A percentile compares a stretch with the other conserved stretches of the same genome.
Evolutionary conservation across 1,284 basidiomycete species (phyloP).

Genomic region (Grifola frondosa): DNA sequence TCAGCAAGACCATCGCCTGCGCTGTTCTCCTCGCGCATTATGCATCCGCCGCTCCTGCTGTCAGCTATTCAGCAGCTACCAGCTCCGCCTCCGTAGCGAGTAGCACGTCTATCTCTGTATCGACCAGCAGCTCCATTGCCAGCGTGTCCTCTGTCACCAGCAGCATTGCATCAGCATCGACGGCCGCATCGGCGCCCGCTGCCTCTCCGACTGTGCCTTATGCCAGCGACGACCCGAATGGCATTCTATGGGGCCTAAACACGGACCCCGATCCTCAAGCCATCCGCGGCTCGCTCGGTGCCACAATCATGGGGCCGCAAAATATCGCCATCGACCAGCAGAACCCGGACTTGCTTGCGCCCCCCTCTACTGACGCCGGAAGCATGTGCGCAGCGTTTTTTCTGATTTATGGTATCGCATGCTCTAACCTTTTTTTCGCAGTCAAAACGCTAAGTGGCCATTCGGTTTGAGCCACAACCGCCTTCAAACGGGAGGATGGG

Average conservation of each 20-base stretch:
- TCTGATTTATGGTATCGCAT: too few relatives aligned
- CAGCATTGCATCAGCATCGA: constrained; percentile 4
- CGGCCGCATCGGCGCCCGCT: constrained; percentile 8
- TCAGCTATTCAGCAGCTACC: constrained; percentile 4
- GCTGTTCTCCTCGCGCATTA: constrained; percentile 18
- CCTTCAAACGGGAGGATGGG: constrained; percentile 71
- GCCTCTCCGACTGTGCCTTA: constrained; percentile 40
- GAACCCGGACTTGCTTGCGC: constrained; percentile 64
- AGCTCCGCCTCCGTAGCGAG: constrained; percentile 7
- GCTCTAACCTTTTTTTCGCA: constrained; percentile 22
- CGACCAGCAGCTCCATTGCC: constrained; percentile 6
- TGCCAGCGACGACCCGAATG: constrained; percentile 53
- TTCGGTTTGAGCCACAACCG: constrained; percentile 69
- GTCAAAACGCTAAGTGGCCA: constrained; percentile 68
- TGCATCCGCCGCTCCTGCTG: constrained; percentile 17
- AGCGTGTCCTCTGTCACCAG: constrained; percentile 1
- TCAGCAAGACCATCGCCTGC: constrained; percentile 21
- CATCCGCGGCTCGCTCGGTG: constrained; percentile 45
- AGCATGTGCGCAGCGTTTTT: constrained; percentile 44
- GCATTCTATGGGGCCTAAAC: constrained; percentile 37
- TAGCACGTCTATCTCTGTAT: constrained; percentile 1
- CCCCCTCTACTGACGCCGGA: constrained; percentile 66
- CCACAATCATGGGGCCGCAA: constrained; percentile 54
- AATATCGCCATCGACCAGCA: constrained; percentile 51
- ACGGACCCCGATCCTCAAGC: constrained; percentile 32